These are phyloP conservation scores for Aureobasidium sp. DNA, from an alignment of 2,329 filamentous ascomycete species.

Conservation along the genomic window DNA sequence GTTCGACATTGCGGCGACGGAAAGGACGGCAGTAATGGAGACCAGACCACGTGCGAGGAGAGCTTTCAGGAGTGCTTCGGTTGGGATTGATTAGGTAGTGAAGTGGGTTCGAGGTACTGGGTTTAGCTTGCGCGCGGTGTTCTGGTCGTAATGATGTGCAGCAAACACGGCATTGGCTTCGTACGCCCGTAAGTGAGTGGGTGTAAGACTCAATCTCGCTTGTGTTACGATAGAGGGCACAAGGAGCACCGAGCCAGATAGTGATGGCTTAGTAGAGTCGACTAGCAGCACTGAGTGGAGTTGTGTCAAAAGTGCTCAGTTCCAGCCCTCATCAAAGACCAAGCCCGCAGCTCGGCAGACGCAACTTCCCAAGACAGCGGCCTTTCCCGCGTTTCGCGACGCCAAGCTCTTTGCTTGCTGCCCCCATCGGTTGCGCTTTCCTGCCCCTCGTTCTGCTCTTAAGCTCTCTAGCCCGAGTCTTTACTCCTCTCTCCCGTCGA, in stretches of 20 bases:
- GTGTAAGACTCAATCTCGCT: conserved; percentile 3
- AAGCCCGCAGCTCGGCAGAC: background rate
- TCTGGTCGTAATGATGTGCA: conserved; percentile 5
- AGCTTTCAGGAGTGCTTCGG: background rate
- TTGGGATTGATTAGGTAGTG: background rate
- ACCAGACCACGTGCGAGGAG: background rate
- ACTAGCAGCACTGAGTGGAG: conserved; percentile 8
- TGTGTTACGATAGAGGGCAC: background rate
- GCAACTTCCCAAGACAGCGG: background rate
- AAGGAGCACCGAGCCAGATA: background rate
- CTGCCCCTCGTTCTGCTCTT: background rate
- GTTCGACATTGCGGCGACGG: conserved; percentile 3
- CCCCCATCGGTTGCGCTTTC: background rate
- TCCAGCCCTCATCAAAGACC: background rate
- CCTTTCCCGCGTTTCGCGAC: conserved; percentile 4
- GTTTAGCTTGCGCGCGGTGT: background rate
- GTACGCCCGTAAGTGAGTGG: background rate
- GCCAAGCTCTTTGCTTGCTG: background rate
- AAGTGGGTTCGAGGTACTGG: background rate
- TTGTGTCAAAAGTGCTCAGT: background rate
- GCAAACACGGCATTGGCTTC: background rate
- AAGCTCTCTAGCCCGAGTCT: background rate
- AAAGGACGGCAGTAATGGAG: background rate
- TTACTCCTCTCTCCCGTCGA: background rate
- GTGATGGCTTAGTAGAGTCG: background rate